Conservation (phyloP, 2,329 filamentous ascomycete genomes). For the Aspergillus felis region DNA sequence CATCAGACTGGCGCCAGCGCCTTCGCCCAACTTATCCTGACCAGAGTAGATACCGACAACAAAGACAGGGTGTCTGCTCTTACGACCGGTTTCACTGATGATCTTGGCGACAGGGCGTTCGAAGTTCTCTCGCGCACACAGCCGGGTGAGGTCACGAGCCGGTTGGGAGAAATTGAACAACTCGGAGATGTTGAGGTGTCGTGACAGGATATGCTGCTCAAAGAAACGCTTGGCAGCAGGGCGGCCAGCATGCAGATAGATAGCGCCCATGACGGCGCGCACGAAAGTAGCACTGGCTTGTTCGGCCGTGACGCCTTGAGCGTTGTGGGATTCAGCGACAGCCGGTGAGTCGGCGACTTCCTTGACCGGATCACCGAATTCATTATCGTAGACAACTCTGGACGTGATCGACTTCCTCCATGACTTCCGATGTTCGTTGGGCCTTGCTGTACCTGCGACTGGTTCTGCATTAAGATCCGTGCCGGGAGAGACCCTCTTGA, state of each 20-base stretch:
- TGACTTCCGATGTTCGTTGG: conserved; percentile 51
- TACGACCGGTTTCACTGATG: conserved; percentile 83
- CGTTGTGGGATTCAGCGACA: conserved; percentile 11
- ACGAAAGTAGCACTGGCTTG: conserved; percentile 72
- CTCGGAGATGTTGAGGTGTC: conserved; percentile 68
- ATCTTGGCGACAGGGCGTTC: conserved; percentile 81
- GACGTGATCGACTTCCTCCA: conserved; percentile 70
- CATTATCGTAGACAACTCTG: conserved; percentile 75
- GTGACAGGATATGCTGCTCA: conserved; percentile 74
- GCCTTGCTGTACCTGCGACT: conserved; percentile 40
- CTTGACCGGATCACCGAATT: conserved; percentile 67
- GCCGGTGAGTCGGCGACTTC: conserved; percentile 26
- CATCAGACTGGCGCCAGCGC: conserved; percentile 71
- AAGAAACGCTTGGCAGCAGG: conserved; percentile 79
- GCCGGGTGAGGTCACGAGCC: conserved; percentile 72
- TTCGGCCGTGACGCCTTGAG: conserved; percentile 46
- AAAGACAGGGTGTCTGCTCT: conserved; percentile 81
- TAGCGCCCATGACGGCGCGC: conserved; percentile 73
- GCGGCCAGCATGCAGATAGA: conserved; percentile 81
- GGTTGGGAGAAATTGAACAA: conserved; percentile 84
- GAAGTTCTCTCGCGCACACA: conserved; percentile 88
- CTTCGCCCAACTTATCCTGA: conserved; percentile 86
- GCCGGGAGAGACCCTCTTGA: conserved; percentile 51
- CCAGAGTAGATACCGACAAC: conserved; percentile 94
- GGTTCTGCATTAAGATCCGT: conserved; percentile 36